Conservation (phyloP, 2,329 filamentous ascomycete species). For the Pseudohalonectria lignicola region DNA sequence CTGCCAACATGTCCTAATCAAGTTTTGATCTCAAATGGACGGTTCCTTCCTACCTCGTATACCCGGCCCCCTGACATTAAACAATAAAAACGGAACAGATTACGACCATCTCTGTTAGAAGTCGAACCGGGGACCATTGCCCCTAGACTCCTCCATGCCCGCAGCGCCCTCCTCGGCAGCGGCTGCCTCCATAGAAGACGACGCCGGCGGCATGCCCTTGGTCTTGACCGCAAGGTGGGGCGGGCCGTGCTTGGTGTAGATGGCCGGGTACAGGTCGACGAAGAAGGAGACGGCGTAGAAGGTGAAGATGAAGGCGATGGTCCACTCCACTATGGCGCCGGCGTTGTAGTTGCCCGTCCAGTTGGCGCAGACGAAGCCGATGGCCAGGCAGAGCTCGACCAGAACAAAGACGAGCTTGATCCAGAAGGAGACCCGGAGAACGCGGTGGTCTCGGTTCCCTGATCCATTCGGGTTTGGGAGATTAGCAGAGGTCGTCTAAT, state of each 20-base stretch:
- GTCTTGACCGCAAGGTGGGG: slow-evolving; percentile 3
- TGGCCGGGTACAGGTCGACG: slow-evolving; percentile 75
- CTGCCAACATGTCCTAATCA: no score
- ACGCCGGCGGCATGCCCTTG: slow-evolving; percentile 4
- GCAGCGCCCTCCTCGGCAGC: no score
- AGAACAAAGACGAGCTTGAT: slow-evolving; percentile 80
- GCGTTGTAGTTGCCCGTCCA: slow-evolving; percentile 41
- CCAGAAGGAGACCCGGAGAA: slow-evolving; percentile 74
- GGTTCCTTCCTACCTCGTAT: no score
- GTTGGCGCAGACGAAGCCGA: slow-evolving; percentile 57
- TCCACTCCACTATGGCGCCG: slow-evolving; percentile 70
- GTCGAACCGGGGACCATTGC: no score
- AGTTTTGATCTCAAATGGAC: no score
- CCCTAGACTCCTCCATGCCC: no score
- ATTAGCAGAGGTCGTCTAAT: no score
- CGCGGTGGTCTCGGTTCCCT: slow-evolving; percentile 62
- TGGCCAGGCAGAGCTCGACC: slow-evolving; percentile 61
- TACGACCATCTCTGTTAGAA: no score
- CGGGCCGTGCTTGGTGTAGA: slow-evolving; percentile 41
- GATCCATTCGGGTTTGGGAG: slow-evolving; percentile 2
- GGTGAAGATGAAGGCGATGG: slow-evolving; percentile 74
- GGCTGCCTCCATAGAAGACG: no score
- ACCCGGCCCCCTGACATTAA: no score
- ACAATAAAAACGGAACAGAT: no score
- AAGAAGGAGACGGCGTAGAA: slow-evolving; percentile 82